Base-by-base conservation (phyloP, 306 rosid genomes). In the Elaeagnus macrophylla region DNA sequence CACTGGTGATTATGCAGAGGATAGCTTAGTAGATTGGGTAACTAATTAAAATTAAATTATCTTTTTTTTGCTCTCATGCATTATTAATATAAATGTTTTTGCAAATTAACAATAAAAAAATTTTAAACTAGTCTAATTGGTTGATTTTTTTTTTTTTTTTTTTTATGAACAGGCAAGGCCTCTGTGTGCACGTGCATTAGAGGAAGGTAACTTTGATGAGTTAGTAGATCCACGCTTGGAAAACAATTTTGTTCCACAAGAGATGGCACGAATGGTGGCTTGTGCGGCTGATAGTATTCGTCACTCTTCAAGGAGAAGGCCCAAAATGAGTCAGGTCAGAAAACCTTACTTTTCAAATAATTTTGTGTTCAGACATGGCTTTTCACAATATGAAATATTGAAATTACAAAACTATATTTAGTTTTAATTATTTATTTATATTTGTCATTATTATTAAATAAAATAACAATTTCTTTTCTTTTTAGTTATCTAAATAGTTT, bases 11-110 rank as follows among this genome's bases (percentile, higher is more conserved):
- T 64, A 46, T 5, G 77, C 70, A 37, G 94, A 84, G 42, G 93
- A 91, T 40, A 84, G 75, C 66, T 75, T 86, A 62, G 96, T 78
- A 39, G 97, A 91, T 13, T 91, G 97, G 97, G 96, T 91, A 15
- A 37, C 68, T 18, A 9, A 12, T 16, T 20, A 5, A 16, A 16
- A 32, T 7, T 43, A 6, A 11, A 18, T 14, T 12, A n/a, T 5
- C 17, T 7, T 36, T 19, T 6, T 19, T 32, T 53, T 38, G 12
- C 5, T 17, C 14, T 13, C 7, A n/a, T n/a, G n/a, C n/a, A 19
- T 39, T 9, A 12, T 10, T 9, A 9, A 47, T 9, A 19, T 37
- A 37, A 19, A 25, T 25, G 4, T 5, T 25, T 25, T 25, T 25
- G 32, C 32, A 25, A 25, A 25, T 25, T 25, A 25, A 25, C 32